A percentile compares a stretch with the other conserved stretches of the same genome.
These are phyloP conservation scores for Cystofilobasidium ferigula DNA, from an alignment of 768 basidiomycete genomes.

Conservation along the genomic window DNA sequence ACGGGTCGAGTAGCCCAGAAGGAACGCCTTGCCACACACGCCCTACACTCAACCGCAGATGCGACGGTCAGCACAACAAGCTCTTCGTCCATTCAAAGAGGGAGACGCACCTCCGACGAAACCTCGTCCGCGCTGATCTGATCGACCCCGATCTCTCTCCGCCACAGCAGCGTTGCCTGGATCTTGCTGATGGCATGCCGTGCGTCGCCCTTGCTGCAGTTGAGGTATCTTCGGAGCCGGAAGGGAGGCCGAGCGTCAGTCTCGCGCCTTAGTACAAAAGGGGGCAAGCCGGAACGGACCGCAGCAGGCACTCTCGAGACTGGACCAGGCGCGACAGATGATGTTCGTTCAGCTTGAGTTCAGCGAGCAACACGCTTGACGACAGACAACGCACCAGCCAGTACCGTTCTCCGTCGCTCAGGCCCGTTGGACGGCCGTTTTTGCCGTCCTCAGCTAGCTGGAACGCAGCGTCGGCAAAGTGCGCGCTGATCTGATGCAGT, in stretches of 20 bases:
- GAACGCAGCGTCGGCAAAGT: not conserved
- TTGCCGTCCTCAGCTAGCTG: not conserved
- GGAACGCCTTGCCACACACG: constrained; percentile 9
- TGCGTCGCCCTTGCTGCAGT: constrained; percentile 4
- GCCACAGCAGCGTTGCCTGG: constrained; percentile 12
- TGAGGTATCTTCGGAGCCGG: constrained; percentile 10
- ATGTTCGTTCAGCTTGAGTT: not conserved
- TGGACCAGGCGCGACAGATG: not conserved
- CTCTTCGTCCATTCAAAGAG: too few relatives aligned
- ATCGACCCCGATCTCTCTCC: constrained; percentile 12
- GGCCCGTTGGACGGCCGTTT: not conserved
- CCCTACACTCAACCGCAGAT: not conserved
- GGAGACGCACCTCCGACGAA: constrained; percentile 3
- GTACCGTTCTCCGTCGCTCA: constrained; percentile 10
- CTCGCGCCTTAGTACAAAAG: not conserved
- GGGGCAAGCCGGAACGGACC: not conserved
- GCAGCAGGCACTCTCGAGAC: not conserved
- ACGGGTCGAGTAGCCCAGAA: not conserved
- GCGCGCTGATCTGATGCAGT: not conserved
- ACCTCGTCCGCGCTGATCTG: constrained; percentile 1
- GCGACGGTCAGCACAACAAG: not conserved
- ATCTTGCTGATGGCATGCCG: constrained; percentile 4
- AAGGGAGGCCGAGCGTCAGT: not conserved
- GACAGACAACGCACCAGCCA: constrained; percentile 12
- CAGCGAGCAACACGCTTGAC: too few relatives aligned